A percentile compares a stretch with the other conserved stretches of the same genome.
Conservation (phyloP, 345 rosid genomes). For the Aquilaria yunnanensis region DNA sequence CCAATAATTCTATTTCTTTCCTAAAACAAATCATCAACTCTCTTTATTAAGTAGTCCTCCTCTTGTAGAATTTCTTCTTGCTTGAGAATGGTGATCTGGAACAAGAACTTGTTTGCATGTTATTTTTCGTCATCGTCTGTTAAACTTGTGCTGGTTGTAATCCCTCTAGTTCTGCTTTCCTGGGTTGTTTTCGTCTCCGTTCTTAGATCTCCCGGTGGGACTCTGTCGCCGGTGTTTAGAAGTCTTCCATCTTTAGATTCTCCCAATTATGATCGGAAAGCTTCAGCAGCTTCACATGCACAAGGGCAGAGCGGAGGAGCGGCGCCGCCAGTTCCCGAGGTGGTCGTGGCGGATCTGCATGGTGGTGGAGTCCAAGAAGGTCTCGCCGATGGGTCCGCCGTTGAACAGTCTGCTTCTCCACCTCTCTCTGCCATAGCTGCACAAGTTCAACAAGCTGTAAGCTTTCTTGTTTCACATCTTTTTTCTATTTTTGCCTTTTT, state of each 20-base stretch:
- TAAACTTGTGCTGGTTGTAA: conserved; percentile 37
- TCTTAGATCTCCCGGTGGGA: conserved; percentile 21
- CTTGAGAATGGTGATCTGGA: background rate
- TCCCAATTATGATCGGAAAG: background rate
- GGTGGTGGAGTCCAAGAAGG: background rate
- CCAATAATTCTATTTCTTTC: conserved; percentile 7
- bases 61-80: too few species aligned
- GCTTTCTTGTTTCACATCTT: background rate
- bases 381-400: conserved; percentile 1
- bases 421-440: background rate
- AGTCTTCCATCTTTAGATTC: conserved; percentile 1
- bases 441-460: conserved; percentile 12
- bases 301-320: background rate
- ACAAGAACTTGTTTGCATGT: conserved; percentile 24
- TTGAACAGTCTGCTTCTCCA: conserved; percentile 8
- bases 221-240: conserved; percentile 8
- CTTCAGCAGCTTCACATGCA: conserved; percentile 7
- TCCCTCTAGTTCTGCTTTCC: conserved; percentile 38
- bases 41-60: background rate
- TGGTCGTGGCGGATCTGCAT: conserved; percentile 11
- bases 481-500: background rate
- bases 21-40: conserved; percentile 1
- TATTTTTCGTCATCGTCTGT: conserved; percentile 19
- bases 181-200: conserved; percentile 30
- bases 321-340: conserved; percentile 4